These are phyloP conservation scores for Collybia mongolica DNA, from an alignment of 768 basidiomycete genomes.

Conservation along the genomic window DNA sequence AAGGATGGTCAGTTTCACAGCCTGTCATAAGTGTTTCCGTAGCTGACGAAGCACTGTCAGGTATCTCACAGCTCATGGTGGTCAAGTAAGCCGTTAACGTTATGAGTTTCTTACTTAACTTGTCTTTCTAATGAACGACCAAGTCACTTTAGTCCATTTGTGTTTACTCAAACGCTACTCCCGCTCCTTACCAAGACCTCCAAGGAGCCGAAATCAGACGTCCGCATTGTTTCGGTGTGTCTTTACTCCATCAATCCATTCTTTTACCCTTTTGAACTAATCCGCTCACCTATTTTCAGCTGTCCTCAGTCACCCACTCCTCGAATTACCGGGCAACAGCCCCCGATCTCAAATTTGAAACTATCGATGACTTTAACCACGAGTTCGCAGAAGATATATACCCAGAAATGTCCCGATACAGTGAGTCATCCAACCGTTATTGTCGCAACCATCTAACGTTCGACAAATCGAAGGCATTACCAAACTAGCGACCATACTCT, in stretches of 20 bases:
- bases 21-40: background rate
- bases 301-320: conserved; percentile 24
- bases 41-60: background rate
- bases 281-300: conserved; percentile 9
- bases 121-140: background rate
- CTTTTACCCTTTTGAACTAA: background rate
- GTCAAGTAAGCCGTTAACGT: conserved; percentile 20
- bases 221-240: conserved; percentile 27
- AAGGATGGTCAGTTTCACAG: conserved; percentile 17
- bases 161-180: conserved; percentile 25
- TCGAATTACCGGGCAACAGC: conserved; percentile 14
- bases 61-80: conserved; percentile 15
- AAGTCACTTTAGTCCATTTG: conserved; percentile 27
- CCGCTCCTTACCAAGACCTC: conserved; percentile 28
- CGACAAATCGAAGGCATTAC: conserved; percentile 29
- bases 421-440: conserved; percentile 12
- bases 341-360: conserved; percentile 24
- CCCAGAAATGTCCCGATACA: conserved; percentile 24
- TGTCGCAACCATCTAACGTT: background rate
- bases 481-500: conserved; percentile 47
- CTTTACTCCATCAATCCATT: background rate
- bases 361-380: conserved; percentile 29
- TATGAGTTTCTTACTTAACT: background rate
- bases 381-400: conserved; percentile 24
- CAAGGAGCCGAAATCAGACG: conserved; percentile 24